Base-by-base conservation (phyloP, 2,329 filamentous ascomycete species). In the Lecanicillium sp. region DNA sequence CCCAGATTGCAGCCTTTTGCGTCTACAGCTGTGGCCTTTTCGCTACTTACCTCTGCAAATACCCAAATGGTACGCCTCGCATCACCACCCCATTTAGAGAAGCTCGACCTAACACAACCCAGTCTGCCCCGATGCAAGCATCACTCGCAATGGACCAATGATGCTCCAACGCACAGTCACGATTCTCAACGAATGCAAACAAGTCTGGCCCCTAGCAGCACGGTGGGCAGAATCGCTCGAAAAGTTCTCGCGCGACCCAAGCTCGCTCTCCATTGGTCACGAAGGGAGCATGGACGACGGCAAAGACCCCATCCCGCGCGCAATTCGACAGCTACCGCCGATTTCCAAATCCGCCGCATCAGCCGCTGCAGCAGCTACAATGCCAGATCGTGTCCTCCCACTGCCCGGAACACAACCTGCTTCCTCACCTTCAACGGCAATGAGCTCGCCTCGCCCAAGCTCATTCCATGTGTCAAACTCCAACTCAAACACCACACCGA, bases 1-100 rank as follows among this genome's bases (percentile, higher is more conserved):
- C 69, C 3, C 70, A 74, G 48, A 74, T 75, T 60, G 63, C 70
- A 13, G 67, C 68, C 1, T 75, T 75, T 45, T 71, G 68, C 40
- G 68, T 74, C 11, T 75, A 74, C 37, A 71, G 62, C n/a, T 74
- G 70, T 44, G 71, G 69, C 12, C 56, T 75, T 17, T 63, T 75
- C 39, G 65, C 70, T 6, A 65, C 64, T 4, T 75, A 75, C 38
- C 52, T 73, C 2, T 70, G 63, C 51, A 72, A 68, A 49, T 73
- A 72, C 41, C 68, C 70, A 7, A 55, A 60, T 15, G 55, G 70
- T 73, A 54, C 48, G 68, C 48, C 3, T 14, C 33, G n/a, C n/a
- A n/a, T n/a, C n/a, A n/a, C n/a, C n/a, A n/a, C 14, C 29, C 22
- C 8, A 20, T 4, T 13, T 27, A 2, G 29, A 18, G n/a, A n/a